A percentile compares a stretch with the other conserved stretches of the same genome.
Evolutionary conservation across 164 flowering plant species (phyloP).

Genomic region (Liriodendron chinense): DNA sequence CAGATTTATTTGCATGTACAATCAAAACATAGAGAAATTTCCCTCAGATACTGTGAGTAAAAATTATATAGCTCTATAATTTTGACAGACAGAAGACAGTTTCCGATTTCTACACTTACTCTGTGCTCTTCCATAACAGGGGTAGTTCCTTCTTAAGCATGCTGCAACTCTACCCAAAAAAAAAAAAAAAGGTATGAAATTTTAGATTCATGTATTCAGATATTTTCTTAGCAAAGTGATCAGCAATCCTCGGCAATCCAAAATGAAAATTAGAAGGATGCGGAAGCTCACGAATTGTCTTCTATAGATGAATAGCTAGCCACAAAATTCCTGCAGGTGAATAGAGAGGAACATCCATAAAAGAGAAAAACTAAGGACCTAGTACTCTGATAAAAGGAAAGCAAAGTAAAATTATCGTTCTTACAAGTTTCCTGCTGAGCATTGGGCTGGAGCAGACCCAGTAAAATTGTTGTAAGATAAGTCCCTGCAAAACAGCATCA

Average conservation of each 20-base stretch:
- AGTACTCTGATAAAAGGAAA: background rate
- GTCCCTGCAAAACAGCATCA: slow-evolving; percentile 52
- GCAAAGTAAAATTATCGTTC: background rate
- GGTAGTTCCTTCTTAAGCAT: slow-evolving; percentile 67
- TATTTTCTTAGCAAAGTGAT: background rate
- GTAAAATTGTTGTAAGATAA: slow-evolving; percentile 75
- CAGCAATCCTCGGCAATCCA: too few relatives aligned
- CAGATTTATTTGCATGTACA: background rate
- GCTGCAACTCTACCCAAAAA: slow-evolving; percentile 30
- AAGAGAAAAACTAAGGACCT: background rate
- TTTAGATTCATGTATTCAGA: background rate
- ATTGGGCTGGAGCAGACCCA: slow-evolving; percentile 12
- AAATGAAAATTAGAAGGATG: background rate
- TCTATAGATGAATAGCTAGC: slow-evolving; percentile 35
- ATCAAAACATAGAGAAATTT: background rate
- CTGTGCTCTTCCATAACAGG: slow-evolving; percentile 40
- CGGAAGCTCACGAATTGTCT: slow-evolving; percentile 43
- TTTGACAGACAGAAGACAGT: background rate
- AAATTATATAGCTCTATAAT: background rate
- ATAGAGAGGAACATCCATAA: background rate
- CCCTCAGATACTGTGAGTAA: background rate
- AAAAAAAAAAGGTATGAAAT: background rate
- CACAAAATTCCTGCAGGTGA: slow-evolving; percentile 45
- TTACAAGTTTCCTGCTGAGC: slow-evolving; percentile 4
- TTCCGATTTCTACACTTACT: slow-evolving; percentile 33